A percentile compares a stretch with the other conserved stretches of the same genome.
Evolutionary conservation across 169 alveolate species (phyloP).

Genomic region (Cryptosporidium viatorum): DNA sequence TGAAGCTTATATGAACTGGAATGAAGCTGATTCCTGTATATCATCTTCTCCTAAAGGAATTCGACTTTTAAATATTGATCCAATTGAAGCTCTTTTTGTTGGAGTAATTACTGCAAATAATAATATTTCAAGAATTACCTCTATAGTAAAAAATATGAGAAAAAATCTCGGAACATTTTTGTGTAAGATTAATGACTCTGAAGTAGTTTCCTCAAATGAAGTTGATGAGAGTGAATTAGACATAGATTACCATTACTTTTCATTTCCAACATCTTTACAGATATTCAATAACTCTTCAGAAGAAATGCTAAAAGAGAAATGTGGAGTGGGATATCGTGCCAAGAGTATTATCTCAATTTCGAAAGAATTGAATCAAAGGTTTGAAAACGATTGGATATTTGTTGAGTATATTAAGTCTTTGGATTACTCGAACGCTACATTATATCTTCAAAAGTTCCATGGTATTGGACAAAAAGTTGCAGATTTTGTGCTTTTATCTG

Average conservation of each 20-base stretch:
- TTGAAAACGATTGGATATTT: conserved; percentile 11
- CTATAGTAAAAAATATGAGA: conserved; percentile 40
- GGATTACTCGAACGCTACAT: conserved; percentile 31
- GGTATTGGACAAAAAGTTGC: conserved; percentile 70
- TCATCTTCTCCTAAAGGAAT: conserved; percentile 58
- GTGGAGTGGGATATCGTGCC: conserved; percentile 73
- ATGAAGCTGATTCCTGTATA: conserved; percentile 18
- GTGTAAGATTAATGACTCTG: conserved; percentile 21
- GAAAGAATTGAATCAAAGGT: neutral
- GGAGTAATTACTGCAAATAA: conserved; percentile 70
- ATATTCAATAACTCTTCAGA: conserved; percentile 52
- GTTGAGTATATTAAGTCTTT: conserved; percentile 31
- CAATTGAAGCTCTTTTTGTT: conserved; percentile 67
- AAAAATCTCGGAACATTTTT: conserved; percentile 28
- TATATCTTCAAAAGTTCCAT: conserved; percentile 50
- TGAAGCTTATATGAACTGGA: conserved; percentile 44
- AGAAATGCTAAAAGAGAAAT: conserved; percentile 38
- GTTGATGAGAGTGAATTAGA: neutral
- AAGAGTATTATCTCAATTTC: conserved; percentile 49
- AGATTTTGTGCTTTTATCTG: conserved; percentile 60
- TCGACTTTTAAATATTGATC: conserved; percentile 60
- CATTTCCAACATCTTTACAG: conserved; percentile 48
- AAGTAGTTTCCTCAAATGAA: conserved; percentile 7
- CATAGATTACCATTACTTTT: conserved; percentile 11
- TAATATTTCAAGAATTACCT: conserved; percentile 44